Evolutionary conservation across 116 monocot genomes (phyloP).

Genomic region (Trichopus zeylanicus): DNA sequence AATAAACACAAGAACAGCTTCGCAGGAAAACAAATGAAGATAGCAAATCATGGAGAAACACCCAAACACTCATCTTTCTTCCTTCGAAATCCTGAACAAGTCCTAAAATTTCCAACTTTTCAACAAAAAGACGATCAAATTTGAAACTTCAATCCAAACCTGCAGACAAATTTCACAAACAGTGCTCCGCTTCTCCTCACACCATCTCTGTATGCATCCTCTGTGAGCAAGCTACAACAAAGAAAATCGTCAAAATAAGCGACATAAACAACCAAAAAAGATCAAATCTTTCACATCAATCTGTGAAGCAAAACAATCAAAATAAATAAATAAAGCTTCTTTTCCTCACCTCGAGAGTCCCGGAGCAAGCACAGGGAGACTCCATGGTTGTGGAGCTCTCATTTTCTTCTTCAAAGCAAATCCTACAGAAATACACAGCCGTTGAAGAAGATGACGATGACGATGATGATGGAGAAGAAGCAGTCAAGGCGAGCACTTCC

Average conservation of each 20-base stretch:
- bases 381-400: conserved; percentile 41
- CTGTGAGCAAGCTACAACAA: conserved; percentile 83
- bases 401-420: conserved; percentile 65
- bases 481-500: background rate
- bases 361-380: conserved; percentile 61
- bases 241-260: background rate
- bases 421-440: conserved; percentile 29
- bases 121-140: too few species aligned
- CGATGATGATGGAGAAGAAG: background rate
- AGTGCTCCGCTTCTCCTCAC: conserved; percentile 86
- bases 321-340: background rate
- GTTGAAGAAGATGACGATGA: conserved; percentile 6
- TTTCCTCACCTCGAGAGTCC: conserved; percentile 52
- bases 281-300: background rate
- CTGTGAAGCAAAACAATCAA: background rate
- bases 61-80: too few species aligned
- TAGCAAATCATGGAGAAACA: too few species aligned
- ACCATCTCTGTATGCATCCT: conserved; percentile 88
- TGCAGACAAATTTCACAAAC: conserved; percentile 88
- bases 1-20: too few species aligned
- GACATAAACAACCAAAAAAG: background rate
- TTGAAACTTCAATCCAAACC: conserved; percentile 26
- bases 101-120: background rate
- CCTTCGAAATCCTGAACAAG: too few species aligned
- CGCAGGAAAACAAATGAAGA: too few species aligned